Percentiles rank a stretch among this genome's conserved stretches.
Conservation (phyloP, 164 flowering plant genomes). For the Vitis amurensis region DNA sequence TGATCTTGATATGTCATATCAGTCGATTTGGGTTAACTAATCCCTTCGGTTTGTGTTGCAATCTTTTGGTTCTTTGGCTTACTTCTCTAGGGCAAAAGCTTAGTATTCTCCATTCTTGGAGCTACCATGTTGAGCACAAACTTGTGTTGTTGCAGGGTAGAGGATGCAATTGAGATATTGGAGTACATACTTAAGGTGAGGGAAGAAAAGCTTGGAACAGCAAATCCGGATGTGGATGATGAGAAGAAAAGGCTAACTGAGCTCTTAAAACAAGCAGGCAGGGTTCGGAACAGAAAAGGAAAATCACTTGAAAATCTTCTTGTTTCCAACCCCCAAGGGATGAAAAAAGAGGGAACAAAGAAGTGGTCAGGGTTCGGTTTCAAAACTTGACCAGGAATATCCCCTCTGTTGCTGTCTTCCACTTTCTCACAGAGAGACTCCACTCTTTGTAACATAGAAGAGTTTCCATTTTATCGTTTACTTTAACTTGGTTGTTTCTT, state of each 20-base stretch:
- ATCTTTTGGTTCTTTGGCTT: neutral
- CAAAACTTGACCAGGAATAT: slow-evolving; percentile 3
- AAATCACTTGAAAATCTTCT: slow-evolving; percentile 37
- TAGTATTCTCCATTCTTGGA: neutral
- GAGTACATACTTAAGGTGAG: slow-evolving; percentile 39
- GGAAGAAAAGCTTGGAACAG: slow-evolving; percentile 50
- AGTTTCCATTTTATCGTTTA: neutral
- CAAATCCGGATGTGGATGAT: slow-evolving; percentile 42
- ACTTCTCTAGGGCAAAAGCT: neutral
- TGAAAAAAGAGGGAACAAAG: slow-evolving; percentile 20
- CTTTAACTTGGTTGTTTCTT: neutral
- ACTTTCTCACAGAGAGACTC: no score
- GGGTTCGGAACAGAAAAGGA: slow-evolving; percentile 26
- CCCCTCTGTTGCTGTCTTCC: neutral
- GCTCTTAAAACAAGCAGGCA: slow-evolving; percentile 43
- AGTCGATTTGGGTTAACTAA: neutral
- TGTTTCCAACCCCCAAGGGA: slow-evolving; percentile 18
- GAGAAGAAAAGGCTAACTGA: slow-evolving; percentile 38
- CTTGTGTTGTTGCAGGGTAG: slow-evolving; percentile 23
- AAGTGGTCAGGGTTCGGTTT: slow-evolving; percentile 15
- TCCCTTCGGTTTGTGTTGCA: neutral
- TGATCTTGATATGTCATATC: no score
- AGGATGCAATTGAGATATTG: slow-evolving; percentile 41
- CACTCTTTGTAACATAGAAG: slow-evolving; percentile 2
- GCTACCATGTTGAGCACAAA: neutral